Base-by-base conservation (phyloP, 2,329 filamentous ascomycete genomes). In the Epichloe typhina region DNA sequence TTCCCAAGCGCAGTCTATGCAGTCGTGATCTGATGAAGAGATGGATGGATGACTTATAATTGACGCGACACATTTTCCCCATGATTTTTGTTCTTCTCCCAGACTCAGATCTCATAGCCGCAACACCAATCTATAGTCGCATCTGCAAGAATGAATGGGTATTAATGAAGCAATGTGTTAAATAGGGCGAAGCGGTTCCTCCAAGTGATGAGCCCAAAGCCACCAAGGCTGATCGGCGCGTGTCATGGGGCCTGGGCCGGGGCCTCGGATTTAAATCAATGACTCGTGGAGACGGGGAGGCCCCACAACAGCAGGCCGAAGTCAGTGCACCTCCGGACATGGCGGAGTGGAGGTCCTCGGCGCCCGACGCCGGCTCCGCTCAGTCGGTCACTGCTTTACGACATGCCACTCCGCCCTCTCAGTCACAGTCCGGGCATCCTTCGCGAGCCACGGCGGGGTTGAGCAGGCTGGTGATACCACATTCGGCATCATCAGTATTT, bases 181-280 rank as follows among this genome's bases (percentile, higher is more conserved):
- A n/a, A 60, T 60, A 71, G 67, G 65, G 54, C 65, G 68, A 71
- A 58, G 52, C 59, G 52, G 58, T 57, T 46, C 58, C 64, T 55
- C 60, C 64, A 52, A 58, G 60, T 61, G 64, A 64, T 58, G 65
- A 67, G 58, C 57, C 62, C 57, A 64, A 64, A 56, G 56, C 55
- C 57, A 65, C 66, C 56, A 67, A 69, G 63, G 52, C 59, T 56
- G 67, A 70, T 53, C 67, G 69, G 50, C 69, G 71, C 50, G 62
- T 64, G 46, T 74, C 72, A 23, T 75, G 72, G 72, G 68, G 66
- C 46, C 53, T 73, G 59, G 61, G 23, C 46, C 54, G 72, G 59
- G 61, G 62, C 53, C 56, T 69, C 56, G 60, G 66, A 54, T 51
- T 61, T 47, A 66, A 62, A 55, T 62, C 26, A 6, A 26, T 26